phyloP scores from a whole-genome alignment of 78 protist species.

The Ministeria vibrans region DNA sequence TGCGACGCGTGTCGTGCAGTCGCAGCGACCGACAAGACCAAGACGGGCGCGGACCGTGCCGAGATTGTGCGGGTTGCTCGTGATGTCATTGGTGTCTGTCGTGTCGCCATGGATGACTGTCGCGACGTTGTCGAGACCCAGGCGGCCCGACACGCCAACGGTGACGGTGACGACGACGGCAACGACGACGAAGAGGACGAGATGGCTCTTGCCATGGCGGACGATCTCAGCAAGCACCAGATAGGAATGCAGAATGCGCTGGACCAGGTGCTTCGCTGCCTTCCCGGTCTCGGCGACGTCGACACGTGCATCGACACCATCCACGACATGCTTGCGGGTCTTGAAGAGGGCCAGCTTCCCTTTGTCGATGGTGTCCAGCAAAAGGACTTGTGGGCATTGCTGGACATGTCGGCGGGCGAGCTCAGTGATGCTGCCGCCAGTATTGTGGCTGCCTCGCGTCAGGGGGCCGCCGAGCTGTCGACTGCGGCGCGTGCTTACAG shows the following conservation, averaged over 20 bases:
- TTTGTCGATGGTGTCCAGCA: too few species aligned
- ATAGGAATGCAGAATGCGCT: neutral
- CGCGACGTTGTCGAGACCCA: neutral
- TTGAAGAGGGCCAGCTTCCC: neutral
- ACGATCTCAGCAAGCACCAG: too few species aligned
- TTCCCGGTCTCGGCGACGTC: constrained; percentile 32
- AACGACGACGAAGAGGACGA: too few species aligned
- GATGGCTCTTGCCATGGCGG: too few species aligned
- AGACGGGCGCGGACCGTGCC: neutral
- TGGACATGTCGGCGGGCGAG: neutral
- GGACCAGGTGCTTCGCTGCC: neutral
- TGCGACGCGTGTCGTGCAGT: constrained; percentile 5
- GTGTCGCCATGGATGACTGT: neutral
- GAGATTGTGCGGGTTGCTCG: too few species aligned
- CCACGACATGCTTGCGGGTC: neutral
- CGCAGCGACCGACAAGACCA: neutral
- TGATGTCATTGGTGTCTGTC: neutral
- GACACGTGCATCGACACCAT: neutral
- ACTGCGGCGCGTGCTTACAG: neutral
- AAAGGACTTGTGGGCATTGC: too few species aligned
- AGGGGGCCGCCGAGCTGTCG: neutral
- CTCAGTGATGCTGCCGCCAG: constrained; percentile 5
- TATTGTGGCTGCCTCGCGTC: neutral
- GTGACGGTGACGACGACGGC: neutral
- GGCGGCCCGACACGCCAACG: neutral